Evolutionary conservation across 2,329 filamentous ascomycete species (phyloP), one percentile per base, ranked within the genome.

Genomic region (Diaporthe ampelina): DNA sequence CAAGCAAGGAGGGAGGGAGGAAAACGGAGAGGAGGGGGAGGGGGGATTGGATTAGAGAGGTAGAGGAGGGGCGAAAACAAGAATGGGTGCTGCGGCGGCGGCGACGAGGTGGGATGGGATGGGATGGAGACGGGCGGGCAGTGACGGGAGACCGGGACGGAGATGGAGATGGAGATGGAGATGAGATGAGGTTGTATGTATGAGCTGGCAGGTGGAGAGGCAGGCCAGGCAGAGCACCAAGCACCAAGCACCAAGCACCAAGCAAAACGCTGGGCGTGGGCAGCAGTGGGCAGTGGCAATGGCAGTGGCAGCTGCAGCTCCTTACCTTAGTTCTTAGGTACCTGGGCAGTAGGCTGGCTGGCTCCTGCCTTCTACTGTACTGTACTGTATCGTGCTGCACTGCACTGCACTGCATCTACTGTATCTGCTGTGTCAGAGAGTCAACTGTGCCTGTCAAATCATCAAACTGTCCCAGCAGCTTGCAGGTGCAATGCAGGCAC

Each of bases 121-220:
- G 17, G 61, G 56, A 32, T 48, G 52, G 67, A 70, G 52, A 48
- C 32, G 15, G 43, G 15, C 37, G 37, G 32, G 45, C 57, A 21
- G 17, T 21, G 45, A 48, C 45, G 58, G 58, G 58, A 61, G n/a
- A 43, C 37, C 8, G 37, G 54, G 43, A 52, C 32, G 19, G 57
- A 45, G 45, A 48, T 48, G 68, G 68, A 8, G 43, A 52, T n/a
- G 37, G 37, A 40, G 43, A 40, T 61, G 43, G 29, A 32, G 29
- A 71, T 54, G 58, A 43, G 35, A 59, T 50, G 40, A 71, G 58
- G 57, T 52, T 61, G 56, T 37, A 61, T 52, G 56, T 71, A 52
- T 71, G 70, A 72, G 70, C 59, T 72, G 70, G 70, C 70, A 72
- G 70, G 70, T 72, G 70, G 70, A 63, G 70, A 63, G 57, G 43